Base-by-base conservation (phyloP, 257 asterid species). In the Cruciata laevipes region DNA sequence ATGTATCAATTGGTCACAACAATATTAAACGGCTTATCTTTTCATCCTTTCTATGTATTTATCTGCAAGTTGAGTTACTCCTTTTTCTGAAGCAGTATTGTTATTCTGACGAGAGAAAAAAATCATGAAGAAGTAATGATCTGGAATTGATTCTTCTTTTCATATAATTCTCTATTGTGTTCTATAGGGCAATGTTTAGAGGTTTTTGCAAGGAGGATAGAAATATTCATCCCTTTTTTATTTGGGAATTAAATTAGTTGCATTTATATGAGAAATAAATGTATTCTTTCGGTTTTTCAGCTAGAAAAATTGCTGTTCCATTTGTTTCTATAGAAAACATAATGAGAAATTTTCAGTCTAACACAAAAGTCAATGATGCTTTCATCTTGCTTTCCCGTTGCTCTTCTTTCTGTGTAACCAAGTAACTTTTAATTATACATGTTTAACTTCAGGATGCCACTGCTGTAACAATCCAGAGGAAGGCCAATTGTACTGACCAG, bases 301-400 rank as follows among this genome's bases (percentile, higher is more conserved):
- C 77, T 58, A 86, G 92, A 68, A 88, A 89, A 72, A 83, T 71
- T 72, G 85, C 88, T 58, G 91, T 81, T 9, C 95, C 90, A n/a
- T 91, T 85, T 71, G 88, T 91, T 75, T 89, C 98, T 10, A 84
- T 76, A 80, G 96, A 95, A 56, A 95, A 91, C 80, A 91, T 91
- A 96, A 83, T 85, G 86, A 84, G 72, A 58, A 91, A 84, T 79
- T 91, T 91, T 61, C 92, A 87, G 74, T 84, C 95, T 18, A 84
- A 87, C 79, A 91, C 98, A 63, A 78, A 95, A 72, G 90, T 83
- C 40, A 35, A 75, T n/a, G n/a, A n/a, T n/a, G n/a, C n/a, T n/a
- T 77, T 81, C 86, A 64, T 70, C 75, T 73, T 78, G 82, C 60
- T 89, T 80, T 57, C 11, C 12, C 6, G 40, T 33, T 59, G 13